phyloP scores from a whole-genome alignment of 2,329 filamentous ascomycete genomes.

The Coniochaeta ligniaria region DNA sequence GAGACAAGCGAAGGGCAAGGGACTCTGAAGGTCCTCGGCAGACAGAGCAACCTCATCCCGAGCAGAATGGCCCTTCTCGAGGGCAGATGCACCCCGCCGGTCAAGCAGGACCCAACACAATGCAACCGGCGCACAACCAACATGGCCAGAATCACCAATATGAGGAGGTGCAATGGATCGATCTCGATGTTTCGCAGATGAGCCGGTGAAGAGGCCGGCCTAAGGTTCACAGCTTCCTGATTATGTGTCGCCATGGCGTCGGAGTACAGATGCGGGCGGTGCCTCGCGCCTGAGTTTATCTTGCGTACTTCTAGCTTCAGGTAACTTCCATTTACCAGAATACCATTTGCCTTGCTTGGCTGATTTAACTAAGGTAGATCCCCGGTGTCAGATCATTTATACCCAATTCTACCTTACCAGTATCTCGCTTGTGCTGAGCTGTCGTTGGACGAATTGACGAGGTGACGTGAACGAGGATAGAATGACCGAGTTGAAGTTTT shows the following conservation, averaged over 20 bases:
- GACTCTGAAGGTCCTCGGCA: slow-evolving; percentile 10
- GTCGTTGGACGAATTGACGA: background rate
- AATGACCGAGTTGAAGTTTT: background rate
- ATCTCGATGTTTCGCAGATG: background rate
- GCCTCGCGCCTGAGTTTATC: background rate
- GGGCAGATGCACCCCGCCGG: background rate
- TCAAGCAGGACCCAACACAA: background rate
- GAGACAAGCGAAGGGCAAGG: slow-evolving; percentile 27
- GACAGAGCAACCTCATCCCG: background rate
- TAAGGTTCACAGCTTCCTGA: background rate
- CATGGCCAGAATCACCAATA: background rate
- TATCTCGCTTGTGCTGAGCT: background rate
- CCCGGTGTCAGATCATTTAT: background rate
- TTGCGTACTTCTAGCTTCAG: background rate
- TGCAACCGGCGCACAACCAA: background rate
- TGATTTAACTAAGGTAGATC: background rate
- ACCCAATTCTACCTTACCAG: too few species aligned
- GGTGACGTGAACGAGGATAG: background rate
- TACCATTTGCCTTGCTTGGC: background rate
- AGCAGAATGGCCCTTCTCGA: background rate
- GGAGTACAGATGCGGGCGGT: background rate
- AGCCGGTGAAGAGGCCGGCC: background rate
- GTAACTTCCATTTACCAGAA: background rate
- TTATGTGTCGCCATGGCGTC: background rate
- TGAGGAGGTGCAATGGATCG: background rate